Base-by-base conservation (phyloP, 805 yeast genomes). In the Metschnikowia lachancei region DNA sequence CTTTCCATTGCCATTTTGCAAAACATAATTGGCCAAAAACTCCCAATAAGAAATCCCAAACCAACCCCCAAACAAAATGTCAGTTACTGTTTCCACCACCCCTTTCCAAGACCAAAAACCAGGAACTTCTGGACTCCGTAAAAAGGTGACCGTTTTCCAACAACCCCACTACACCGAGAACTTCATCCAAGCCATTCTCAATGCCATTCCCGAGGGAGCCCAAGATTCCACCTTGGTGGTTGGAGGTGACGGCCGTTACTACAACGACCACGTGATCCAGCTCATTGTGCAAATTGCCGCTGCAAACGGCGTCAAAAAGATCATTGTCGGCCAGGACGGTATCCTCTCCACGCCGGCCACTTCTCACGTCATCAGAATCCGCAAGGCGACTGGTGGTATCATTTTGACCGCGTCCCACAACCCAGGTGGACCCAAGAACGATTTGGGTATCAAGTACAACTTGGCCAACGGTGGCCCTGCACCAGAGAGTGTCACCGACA, bases 391-490 rank as follows among this genome's bases (percentile, higher is more conserved):
- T 11, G 99, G 98, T 51, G 98, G 98, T 52, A 92, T 92, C 69
- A 88, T 94, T 55, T 75, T 92, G 61, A 92, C 99, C 8, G 98
- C 98, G 2, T 85, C 95, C 19, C 99, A 92, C 69, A 92, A 92
- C 68, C 99, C 99, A 14, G 99, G 99, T 64, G 97, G 98, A 8
- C 96, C 96, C 47, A 70, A 76, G 22, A 83, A 87, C 54, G 99
- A 92, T 64, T 77, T 90, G 63, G 99, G 99, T 45, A 92, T 92
- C 74, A 92, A 92, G 72, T 94, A 94, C 74, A 94, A 92, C 67
- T 74, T 94, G 65, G 80, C 87, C 53, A 92, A 92, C 63, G 99
- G 99, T 56, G 99, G 97, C 2, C 99, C 99, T 35, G 98, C 98
- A 10, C 99, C 99, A 11, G 99, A 92, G 66, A 70, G 85, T 13